Base-by-base conservation (phyloP, 1,139 yeast species). In the Candida gigantensis region DNA sequence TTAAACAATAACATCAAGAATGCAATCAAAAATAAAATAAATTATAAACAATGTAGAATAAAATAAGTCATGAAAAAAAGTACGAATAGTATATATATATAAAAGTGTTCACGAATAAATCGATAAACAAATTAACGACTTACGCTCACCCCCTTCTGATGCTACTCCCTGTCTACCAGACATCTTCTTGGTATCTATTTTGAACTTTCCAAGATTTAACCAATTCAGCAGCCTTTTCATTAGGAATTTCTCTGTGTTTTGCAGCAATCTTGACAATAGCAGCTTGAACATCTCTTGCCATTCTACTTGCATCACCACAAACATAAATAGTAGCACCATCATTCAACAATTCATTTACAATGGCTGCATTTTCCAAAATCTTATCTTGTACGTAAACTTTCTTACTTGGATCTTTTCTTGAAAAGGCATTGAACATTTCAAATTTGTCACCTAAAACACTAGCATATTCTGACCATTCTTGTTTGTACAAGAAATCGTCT, bases 171-270 rank as follows among this genome's bases (percentile, higher is more conserved):
- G n/a, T 32, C 20, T 67, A 90, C 97, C 98, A 92, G 17, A 92
- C 96, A 72, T 92, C 98, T 68, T 92, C 98, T 68, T 90, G 98
- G 62, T 88, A 90, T 62, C 85, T 79, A 58, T 92, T 92, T 54
- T 84, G 84, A 21, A 86, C 80, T 61, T 86, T 87, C 69, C 85
- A 77, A 50, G 84, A 78, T 67, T 89, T 85, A 44, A 88, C 74
- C 59, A 85, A 71, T 44, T 84, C 94, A 42, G 79, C 77, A 13
- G 96, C 97, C 50, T 79, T 80, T 34, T 76, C 84, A 40, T 72
- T 73, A 6, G 81, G 52, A 34, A 89, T 61, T 14, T 63, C 72
- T 50, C 84, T 74, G 51, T 82, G 79, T 42, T 75, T 61, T 32
- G 81, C 65, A 37, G 90, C 61, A 42, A 92, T 81, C 46, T 74